phyloP scores from a whole-genome alignment of 2,329 filamentous ascomycete genomes.

The Ascochyta clinopodiicola region DNA sequence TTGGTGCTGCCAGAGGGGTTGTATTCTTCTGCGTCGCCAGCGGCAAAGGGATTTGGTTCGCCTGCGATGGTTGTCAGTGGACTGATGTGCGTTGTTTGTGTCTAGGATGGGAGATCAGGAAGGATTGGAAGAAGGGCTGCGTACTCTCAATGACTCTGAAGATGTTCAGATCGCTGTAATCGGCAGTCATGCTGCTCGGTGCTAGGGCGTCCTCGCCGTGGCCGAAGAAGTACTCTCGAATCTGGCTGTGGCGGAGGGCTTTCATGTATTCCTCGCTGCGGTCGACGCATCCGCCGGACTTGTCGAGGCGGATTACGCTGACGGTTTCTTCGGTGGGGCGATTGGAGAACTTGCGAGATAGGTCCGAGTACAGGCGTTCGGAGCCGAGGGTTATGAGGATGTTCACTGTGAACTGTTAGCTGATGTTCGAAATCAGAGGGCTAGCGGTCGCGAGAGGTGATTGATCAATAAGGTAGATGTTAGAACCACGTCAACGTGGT shows the following conservation, averaged over 20 bases:
- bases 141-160: conserved; percentile 71
- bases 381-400: conserved; percentile 84
- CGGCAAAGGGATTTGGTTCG: conserved; percentile 38
- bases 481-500: not conserved
- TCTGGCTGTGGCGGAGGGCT: conserved; percentile 73
- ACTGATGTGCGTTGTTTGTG: not conserved
- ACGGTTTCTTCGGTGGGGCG: conserved; percentile 69
- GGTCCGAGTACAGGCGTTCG: conserved; percentile 74
- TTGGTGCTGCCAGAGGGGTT: conserved; percentile 47
- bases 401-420: conserved; percentile 64
- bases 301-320: conserved; percentile 77
- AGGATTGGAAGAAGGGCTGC: not conserved
- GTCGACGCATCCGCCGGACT: conserved; percentile 83
- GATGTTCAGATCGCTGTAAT: conserved; percentile 75
- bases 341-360: conserved; percentile 71
- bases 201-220: conserved; percentile 73
- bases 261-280: conserved; percentile 78
- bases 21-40: conserved; percentile 58
- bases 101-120: too few relatives aligned
- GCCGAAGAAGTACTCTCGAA: conserved; percentile 95
- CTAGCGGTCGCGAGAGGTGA: not conserved
- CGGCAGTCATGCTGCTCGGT: conserved; percentile 84
- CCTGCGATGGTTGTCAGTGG: not conserved
- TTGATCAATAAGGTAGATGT: not conserved
- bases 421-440: not conserved